Evolutionary conservation across 1,139 yeast species (phyloP).

Genomic region (Nakaseomyces bracarensis): DNA sequence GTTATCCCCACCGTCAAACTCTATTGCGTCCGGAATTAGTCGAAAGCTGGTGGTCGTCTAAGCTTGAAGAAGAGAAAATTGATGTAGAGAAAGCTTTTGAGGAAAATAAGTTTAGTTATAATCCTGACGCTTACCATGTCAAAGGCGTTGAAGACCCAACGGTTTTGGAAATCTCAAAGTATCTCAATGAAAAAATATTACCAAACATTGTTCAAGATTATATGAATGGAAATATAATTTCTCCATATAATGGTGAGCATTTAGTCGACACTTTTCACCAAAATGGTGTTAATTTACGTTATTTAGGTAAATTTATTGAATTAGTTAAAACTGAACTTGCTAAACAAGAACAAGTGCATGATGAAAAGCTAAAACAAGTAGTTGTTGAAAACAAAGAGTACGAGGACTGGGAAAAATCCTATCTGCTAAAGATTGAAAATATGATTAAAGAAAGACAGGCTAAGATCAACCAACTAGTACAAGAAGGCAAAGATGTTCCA

Average conservation of each 20-base stretch:
- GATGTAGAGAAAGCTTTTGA: constrained; percentile 46
- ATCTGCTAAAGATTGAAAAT: constrained; percentile 32
- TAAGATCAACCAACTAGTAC: constrained; percentile 32
- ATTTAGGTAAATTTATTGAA: constrained; percentile 52
- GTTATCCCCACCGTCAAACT: constrained; percentile 77
- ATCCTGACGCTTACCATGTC: constrained; percentile 69
- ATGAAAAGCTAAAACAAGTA: constrained; percentile 25
- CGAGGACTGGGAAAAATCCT: constrained; percentile 31
- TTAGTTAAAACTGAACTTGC: constrained; percentile 26
- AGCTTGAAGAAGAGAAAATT: constrained; percentile 43
- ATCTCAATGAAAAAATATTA: constrained; percentile 50
- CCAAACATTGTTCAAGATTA: constrained; percentile 53
- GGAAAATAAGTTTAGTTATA: constrained; percentile 49
- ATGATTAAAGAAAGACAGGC: constrained; percentile 37
- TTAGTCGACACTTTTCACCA: constrained; percentile 63
- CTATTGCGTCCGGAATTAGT: constrained; percentile 81
- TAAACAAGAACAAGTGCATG: constrained; percentile 24
- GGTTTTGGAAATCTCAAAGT: constrained; percentile 62
- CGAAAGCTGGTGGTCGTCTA: constrained; percentile 79
- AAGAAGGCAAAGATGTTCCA: constrained; percentile 33
- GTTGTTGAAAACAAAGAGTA: constrained; percentile 32
- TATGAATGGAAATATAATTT: constrained; percentile 41
- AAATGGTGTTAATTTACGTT: constrained; percentile 82
- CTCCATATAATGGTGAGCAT: constrained; percentile 77
- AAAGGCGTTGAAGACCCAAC: constrained; percentile 48